A percentile compares a stretch with the other conserved stretches of the same genome.
Conservation (phyloP, 2,329 filamentous ascomycete species). For the Cladorrhinum sp. region DNA sequence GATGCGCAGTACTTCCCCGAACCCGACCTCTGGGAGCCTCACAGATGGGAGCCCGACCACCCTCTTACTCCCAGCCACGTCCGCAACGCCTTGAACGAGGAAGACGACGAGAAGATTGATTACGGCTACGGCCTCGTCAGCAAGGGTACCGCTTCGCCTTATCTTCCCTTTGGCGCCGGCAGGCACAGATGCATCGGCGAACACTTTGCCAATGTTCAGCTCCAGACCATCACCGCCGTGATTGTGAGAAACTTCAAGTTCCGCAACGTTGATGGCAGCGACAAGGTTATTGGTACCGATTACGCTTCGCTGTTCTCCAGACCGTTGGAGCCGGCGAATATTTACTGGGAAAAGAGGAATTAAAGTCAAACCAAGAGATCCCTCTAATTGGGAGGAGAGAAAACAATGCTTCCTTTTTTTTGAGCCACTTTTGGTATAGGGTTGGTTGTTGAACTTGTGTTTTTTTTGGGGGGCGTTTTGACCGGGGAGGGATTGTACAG, state of each 20-base stretch:
- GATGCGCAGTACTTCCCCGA: slow-evolving; percentile 77
- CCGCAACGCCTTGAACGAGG: slow-evolving; percentile 44
- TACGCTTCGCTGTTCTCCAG: slow-evolving; percentile 71
- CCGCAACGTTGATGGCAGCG: slow-evolving; percentile 67
- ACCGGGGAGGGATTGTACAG: not conserved
- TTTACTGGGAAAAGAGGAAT: slow-evolving; percentile 72
- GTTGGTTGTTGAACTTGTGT: not conserved
- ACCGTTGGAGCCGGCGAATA: slow-evolving; percentile 65
- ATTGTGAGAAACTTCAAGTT: slow-evolving; percentile 79
- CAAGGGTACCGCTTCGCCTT: slow-evolving; percentile 86
- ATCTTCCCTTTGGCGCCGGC: slow-evolving; percentile 90
- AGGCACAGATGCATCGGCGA: slow-evolving; percentile 94
- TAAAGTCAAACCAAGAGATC: too few relatives aligned
- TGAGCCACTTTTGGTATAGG: slow-evolving; percentile 11
- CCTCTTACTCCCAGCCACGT: slow-evolving; percentile 49
- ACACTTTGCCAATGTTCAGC: slow-evolving; percentile 90
- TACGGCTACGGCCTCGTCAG: slow-evolving; percentile 91
- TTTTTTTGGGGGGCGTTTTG: not conserved
- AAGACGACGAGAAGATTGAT: slow-evolving; percentile 72
- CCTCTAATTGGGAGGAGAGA: not conserved
- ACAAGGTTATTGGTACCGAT: slow-evolving; percentile 65
- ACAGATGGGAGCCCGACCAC: slow-evolving; percentile 76
- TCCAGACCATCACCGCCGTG: slow-evolving; percentile 78
- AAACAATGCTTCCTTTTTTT: not conserved
- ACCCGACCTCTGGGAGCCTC: slow-evolving; percentile 80